Evolutionary conservation across 2,329 filamentous ascomycete species (phyloP), one percentile per base, ranked within the genome.

Genomic region (Cercospora brassicicola): DNA sequence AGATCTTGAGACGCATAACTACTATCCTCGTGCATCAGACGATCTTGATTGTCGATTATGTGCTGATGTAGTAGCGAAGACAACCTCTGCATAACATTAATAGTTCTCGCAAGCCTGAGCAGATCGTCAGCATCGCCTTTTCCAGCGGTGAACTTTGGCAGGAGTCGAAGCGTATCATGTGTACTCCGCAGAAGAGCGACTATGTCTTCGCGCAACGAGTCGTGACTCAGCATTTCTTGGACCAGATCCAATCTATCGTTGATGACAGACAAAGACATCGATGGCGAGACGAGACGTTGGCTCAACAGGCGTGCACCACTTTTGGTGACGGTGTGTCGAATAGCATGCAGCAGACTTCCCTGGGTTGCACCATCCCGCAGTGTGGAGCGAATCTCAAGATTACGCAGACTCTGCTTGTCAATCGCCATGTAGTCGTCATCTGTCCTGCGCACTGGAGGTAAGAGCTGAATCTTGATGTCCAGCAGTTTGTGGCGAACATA

Each of bases 81-180:
- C 55, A 96, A 89, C 18, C 89, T 86, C 65, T 88, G 85, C 4
- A 92, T 93, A 5, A 91, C 89, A 62, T 87, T 81, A 68, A 98
- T 91, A 0, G 95, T 97, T 72, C 87, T 90, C 0, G 92, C 92
- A 13, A 99, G 84, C 60, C 89, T 91, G 53, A 98, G 83, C 42
- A 99, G 85, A 78, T 98, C 95, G 76, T 98, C 94, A 0, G 94
- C 87, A 75, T 96, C 91, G n/a, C 94, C 95, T 70, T 92, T 88
- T 10, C 94, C 94, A 8, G 98, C 86, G 0, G 94, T 91, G 78
- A 99, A 98, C 77, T 95, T 97, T 76, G 98, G 95, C 1, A 97
- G 89, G 2, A 99, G 84, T 1, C 95, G 91, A 75, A 96, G 90
- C 2, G 92, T 93, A 80, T 99, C 95, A 73, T 93, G 90, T 62